A percentile compares a stretch with the other conserved stretches of the same genome.
phyloP scores from a whole-genome alignment of 23 red algal species.

The Gracilaria gracilis region DNA sequence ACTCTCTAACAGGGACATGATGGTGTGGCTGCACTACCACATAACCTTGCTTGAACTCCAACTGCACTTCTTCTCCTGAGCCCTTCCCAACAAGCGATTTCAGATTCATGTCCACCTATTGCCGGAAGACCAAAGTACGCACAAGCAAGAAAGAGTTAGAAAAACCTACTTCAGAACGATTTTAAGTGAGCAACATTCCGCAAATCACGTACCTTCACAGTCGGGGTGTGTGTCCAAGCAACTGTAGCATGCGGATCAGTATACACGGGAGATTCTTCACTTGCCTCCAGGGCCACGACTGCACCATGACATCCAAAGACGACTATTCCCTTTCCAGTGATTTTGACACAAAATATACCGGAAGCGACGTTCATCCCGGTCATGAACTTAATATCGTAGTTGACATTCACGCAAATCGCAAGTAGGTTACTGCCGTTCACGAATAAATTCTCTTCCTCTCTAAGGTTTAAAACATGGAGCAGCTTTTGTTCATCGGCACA shows the following conservation, averaged over 20 bases:
- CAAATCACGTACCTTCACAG: background rate
- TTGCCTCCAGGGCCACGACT: slow-evolving; percentile 1
- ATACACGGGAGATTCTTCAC: slow-evolving; percentile 8
- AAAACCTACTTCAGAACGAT: background rate
- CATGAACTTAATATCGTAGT: slow-evolving; percentile 26
- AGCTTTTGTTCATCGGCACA: slow-evolving; percentile 34
- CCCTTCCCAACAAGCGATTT: slow-evolving; percentile 13
- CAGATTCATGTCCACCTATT: background rate
- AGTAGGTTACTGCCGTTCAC: slow-evolving; percentile 32
- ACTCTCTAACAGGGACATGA: background rate
- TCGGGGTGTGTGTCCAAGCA: slow-evolving; percentile 32
- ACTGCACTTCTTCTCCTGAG: slow-evolving; percentile 25
- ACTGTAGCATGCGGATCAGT: slow-evolving; percentile 36
- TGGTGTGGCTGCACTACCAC: slow-evolving; percentile 20
- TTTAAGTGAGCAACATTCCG: background rate
- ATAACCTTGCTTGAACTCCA: slow-evolving; percentile 18
- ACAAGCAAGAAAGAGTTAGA: background rate
- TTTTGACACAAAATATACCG: slow-evolving; percentile 2
- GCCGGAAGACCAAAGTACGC: background rate
- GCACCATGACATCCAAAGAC: slow-evolving; percentile 19
- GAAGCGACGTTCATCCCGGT: slow-evolving; percentile 6
- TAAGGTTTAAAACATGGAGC: slow-evolving; percentile 4
- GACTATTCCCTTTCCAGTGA: slow-evolving; percentile 10
- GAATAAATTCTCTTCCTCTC: background rate
- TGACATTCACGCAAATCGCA: background rate